A percentile compares a stretch with the other conserved stretches of the same genome.
Evolutionary conservation across 495 filamentous ascomycete species (phyloP).

Genomic region (Lasiosphaeris hirsuta): DNA sequence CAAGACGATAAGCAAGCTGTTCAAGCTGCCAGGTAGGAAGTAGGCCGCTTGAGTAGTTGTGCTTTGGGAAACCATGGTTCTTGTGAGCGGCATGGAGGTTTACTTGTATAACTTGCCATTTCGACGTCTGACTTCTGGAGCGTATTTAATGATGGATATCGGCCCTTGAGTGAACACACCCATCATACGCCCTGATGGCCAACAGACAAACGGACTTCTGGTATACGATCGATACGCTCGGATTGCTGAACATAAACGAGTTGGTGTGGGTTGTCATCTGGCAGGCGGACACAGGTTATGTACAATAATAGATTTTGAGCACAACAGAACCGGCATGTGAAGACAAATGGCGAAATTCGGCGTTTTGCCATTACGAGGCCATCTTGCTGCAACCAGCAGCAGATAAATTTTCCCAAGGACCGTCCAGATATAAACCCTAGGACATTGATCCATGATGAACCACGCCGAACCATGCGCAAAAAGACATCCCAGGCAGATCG

Average conservation of each 20-base stretch:
- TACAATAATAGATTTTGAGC: not conserved
- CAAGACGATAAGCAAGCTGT: constrained; percentile 65
- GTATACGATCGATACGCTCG: too few species aligned
- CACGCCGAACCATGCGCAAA: constrained; percentile 20
- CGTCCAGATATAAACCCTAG: too few species aligned
- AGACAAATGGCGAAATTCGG: constrained; percentile 4
- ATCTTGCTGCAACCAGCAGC: constrained; percentile 7
- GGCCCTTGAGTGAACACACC: too few species aligned
- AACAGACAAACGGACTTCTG: too few species aligned
- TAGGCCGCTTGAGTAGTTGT: constrained; percentile 15
- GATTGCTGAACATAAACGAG: too few species aligned
- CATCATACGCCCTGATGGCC: too few species aligned
- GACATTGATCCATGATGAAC: constrained; percentile 13
- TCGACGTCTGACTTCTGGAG: not conserved
- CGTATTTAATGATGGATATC: not conserved
- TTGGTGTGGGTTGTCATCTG: too few species aligned
- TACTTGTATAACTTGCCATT: not conserved
- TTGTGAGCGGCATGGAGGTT: constrained; percentile 2
- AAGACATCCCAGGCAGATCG: constrained; percentile 22
- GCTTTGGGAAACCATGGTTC: not conserved
- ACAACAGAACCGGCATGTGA: not conserved
- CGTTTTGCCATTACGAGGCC: constrained; percentile 14
- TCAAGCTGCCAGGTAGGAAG: constrained; percentile 61
- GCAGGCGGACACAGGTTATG: too few species aligned
- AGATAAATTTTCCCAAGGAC: constrained; percentile 11